phyloP scores from a whole-genome alignment of 1,284 basidiomycete species.

The Acaromyces ingoldii region DNA sequence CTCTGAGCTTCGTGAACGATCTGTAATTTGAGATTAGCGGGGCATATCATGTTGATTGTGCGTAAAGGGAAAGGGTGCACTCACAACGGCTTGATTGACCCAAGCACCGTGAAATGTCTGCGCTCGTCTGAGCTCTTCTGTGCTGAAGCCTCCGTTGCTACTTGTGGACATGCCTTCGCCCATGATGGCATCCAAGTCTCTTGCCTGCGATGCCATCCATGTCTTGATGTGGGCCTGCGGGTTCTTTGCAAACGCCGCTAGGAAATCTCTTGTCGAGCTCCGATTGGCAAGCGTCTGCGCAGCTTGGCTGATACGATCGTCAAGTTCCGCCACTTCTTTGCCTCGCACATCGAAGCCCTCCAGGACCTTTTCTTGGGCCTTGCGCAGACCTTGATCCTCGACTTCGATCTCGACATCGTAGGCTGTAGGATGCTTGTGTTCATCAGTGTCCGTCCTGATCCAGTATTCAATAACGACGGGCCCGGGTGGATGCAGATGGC shows the following conservation, averaged over 20 bases:
- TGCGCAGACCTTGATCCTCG: constrained; percentile 73
- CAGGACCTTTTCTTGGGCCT: constrained; percentile 68
- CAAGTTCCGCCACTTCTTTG: constrained; percentile 68
- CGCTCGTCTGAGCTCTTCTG: constrained; percentile 79
- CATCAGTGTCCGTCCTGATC: constrained; percentile 47
- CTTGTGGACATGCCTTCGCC: constrained; percentile 61
- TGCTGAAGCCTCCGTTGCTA: constrained; percentile 58
- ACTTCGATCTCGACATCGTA: constrained; percentile 87
- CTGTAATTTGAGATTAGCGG: not conserved
- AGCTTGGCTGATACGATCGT: constrained; percentile 64
- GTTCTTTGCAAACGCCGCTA: constrained; percentile 73
- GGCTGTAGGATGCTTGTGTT: constrained; percentile 55
- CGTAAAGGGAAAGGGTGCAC: not conserved
- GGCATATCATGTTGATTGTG: not conserved
- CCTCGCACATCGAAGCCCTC: constrained; percentile 68
- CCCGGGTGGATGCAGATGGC: constrained; percentile 70
- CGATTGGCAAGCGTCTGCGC: constrained; percentile 68
- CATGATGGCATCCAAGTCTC: constrained; percentile 79
- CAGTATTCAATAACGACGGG: constrained; percentile 79
- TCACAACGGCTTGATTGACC: constrained; percentile 55
- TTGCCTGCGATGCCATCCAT: constrained; percentile 84
- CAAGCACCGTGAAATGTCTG: constrained; percentile 85
- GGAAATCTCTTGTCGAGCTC: constrained; percentile 77
- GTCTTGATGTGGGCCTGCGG: constrained; percentile 77
- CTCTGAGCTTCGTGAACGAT: constrained; percentile 45